A percentile compares a stretch with the other conserved stretches of the same genome.
These are phyloP conservation scores for Aleurites moluccanus DNA, from an alignment of 441 rosid species.

Conservation along the genomic window DNA sequence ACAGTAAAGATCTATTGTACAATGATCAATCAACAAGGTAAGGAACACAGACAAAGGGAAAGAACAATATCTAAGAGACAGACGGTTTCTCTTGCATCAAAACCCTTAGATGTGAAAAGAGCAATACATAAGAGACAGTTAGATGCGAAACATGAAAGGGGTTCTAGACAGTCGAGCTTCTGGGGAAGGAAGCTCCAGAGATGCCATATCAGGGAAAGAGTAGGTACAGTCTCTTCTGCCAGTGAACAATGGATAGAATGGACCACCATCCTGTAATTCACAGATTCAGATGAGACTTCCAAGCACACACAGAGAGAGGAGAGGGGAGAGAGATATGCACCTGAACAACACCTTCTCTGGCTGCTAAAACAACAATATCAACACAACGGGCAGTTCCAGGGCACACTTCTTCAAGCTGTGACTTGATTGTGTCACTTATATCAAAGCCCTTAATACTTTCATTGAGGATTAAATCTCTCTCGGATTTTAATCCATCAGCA, in stretches of 20 bases:
- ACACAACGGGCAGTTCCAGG: conserved; percentile 65
- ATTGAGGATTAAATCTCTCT: too few species aligned
- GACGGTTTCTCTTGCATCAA: conserved; percentile 68
- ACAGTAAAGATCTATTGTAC: not conserved
- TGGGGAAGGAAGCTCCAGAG: conserved; percentile 61
- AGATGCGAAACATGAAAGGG: conserved; percentile 51
- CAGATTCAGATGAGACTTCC: conserved; percentile 8
- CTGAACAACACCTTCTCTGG: conserved; percentile 71
- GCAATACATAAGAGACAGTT: too few species aligned
- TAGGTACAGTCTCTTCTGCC: conserved; percentile 58
- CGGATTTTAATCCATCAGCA: too few species aligned
- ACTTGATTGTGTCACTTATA: too few species aligned
- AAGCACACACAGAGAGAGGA: not conserved
- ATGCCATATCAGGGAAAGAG: conserved; percentile 44
- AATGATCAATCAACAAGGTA: conserved; percentile 9
- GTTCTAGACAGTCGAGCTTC: conserved; percentile 44
- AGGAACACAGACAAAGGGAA: not conserved
- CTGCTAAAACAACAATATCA: conserved; percentile 69
- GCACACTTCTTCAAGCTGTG: too few species aligned
- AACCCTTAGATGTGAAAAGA: too few species aligned
- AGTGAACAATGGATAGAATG: conserved; percentile 66
- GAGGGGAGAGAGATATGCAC: conserved; percentile 29
- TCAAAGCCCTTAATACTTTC: too few species aligned
- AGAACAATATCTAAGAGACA: conserved; percentile 52
- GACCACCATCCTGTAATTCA: conserved; percentile 66